Conservation (phyloP, 345 rosid genomes). For the Limnanthes douglasii region DNA sequence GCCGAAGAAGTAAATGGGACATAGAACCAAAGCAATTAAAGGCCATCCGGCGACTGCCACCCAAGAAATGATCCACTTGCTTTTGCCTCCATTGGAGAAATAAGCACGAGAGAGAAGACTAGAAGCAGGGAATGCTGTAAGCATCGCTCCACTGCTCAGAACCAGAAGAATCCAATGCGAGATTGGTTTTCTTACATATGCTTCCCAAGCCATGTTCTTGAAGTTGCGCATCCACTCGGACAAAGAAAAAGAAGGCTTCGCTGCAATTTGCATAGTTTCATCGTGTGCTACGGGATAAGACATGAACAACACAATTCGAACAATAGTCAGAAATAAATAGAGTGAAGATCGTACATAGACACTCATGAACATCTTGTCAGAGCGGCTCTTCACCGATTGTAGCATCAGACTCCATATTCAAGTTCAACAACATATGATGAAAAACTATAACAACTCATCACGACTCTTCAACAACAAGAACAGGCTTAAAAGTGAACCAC, state of each 20-base stretch:
- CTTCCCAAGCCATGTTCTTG: conserved; percentile 21
- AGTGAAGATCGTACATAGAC: too few relatives aligned
- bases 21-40: conserved; percentile 35
- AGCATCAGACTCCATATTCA: too few relatives aligned
- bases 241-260: conserved; percentile 12
- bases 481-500: too few relatives aligned
- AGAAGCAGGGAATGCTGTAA: conserved; percentile 69
- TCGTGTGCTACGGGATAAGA: too few relatives aligned
- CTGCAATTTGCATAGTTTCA: conserved; percentile 9
- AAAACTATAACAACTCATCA: too few relatives aligned
- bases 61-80: conserved; percentile 97
- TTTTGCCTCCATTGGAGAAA: conserved; percentile 53
- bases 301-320: too few relatives aligned
- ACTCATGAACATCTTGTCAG: too few relatives aligned
- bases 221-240: conserved; percentile 15
- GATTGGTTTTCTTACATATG: conserved; percentile 37
- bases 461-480: too few relatives aligned
- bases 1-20: conserved; percentile 34
- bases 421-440: too few relatives aligned
- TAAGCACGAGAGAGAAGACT: conserved; percentile 65
- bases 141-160: conserved; percentile 43
- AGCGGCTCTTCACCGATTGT: too few relatives aligned
- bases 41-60: conserved; percentile 86
- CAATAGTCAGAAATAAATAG: too few relatives aligned
- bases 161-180: conserved; percentile 70